Base-by-base conservation (phyloP, 2,329 filamentous ascomycete species). In the Botrytis fragariae region DNA sequence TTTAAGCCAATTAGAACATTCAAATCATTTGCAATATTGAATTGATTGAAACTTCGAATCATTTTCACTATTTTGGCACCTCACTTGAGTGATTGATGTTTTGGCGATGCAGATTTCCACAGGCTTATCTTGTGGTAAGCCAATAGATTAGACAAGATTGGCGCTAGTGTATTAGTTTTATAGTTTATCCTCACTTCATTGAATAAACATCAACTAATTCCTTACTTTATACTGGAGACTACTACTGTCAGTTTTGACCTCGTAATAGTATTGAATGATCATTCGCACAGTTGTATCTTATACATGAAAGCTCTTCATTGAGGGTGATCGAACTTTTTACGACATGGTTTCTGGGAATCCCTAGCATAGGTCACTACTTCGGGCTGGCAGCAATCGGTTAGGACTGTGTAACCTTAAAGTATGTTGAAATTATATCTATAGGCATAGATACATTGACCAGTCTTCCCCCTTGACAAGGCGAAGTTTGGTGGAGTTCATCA, bases 361-460 rank as follows among this genome's bases (percentile, higher is more conserved):
- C 32, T n/a, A 16, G 10, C 22, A 20, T 9, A 37, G 20, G 4
- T 20, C 22, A 37, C 20, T 14, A 25, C 35, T 37, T 2, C 20
- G 32, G 2, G 9, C 20, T 37, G 10, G 9, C 18, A 4, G 10
- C 18, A 25, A 25, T 14, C 6, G 10, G 2, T 10, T 39, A 3
- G 0, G 2, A 18, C 1, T 62, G 8, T 18, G 35, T 62, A 4
- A 18, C 4, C 0, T n/a, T 1, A 2, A 9, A 3, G 5, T n/a
- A 10, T 18, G 12, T 25, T 39, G 12, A 16, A n/a, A n/a, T 25
- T 7, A 20, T n/a, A n/a, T 39, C 0, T 39, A 39, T 29, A n/a
- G 0, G 22, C 2, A 22, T 25, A 2, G 16, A 60, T 22, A 29
- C 2, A 25, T 32, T 35, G 22, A 14, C 12, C 22, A 6, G 12